Conservation (phyloP, 106 monocot species). For the Xerophyta viscosa region DNA sequence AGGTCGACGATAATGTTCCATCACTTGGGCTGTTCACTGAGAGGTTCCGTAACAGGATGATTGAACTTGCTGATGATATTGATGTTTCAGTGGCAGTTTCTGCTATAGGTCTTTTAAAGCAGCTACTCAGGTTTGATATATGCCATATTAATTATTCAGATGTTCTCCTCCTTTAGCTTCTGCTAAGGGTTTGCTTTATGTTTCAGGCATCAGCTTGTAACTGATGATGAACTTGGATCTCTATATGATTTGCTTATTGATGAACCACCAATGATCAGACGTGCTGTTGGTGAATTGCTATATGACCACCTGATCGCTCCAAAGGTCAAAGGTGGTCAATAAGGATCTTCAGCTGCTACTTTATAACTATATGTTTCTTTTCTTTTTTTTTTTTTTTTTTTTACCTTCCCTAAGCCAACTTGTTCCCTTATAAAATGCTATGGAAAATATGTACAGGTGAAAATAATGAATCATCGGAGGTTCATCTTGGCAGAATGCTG, state of each 20-base stretch:
- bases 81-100: slow-evolving; percentile 88
- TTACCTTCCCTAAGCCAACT: too few relatives aligned
- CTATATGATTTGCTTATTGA: slow-evolving; percentile 98
- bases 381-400: not conserved
- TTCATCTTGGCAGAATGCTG: slow-evolving; percentile 83
- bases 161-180: not conserved
- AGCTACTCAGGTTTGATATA: slow-evolving; percentile 88
- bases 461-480: slow-evolving; percentile 80
- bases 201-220: slow-evolving; percentile 86
- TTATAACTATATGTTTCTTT: not conserved
- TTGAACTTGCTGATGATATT: slow-evolving; percentile 97
- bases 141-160: too few relatives aligned
- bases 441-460: slow-evolving; percentile 30
- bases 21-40: slow-evolving; percentile 96
- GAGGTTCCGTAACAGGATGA: slow-evolving; percentile 90
- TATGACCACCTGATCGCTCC: slow-evolving; percentile 98
- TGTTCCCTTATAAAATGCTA: not conserved
- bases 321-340: slow-evolving; percentile 57
- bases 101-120: slow-evolving; percentile 88
- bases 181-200: slow-evolving; percentile 5
- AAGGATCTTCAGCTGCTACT: slow-evolving; percentile 36
- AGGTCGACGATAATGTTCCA: slow-evolving; percentile 89
- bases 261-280: slow-evolving; percentile 89
- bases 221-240: slow-evolving; percentile 92
- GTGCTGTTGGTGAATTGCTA: slow-evolving; percentile 92